Conservation (phyloP, 768 basidiomycete genomes). For the Russula lepida region DNA sequence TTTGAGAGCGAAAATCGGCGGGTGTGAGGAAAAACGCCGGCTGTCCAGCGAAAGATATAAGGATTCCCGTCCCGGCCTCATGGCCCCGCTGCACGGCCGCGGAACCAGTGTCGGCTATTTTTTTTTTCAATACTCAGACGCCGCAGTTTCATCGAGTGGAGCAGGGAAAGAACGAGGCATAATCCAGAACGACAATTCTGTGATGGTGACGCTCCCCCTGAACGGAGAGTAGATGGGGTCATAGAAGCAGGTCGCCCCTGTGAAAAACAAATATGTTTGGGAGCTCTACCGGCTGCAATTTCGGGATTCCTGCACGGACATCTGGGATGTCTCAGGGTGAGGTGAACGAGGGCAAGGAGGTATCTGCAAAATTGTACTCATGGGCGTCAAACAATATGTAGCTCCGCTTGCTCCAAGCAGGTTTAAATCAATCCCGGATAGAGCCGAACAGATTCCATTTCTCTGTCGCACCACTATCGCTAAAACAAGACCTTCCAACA, state of each 20-base stretch:
- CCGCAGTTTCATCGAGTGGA: background rate
- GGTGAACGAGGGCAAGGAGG: background rate
- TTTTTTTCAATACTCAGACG: too few species aligned
- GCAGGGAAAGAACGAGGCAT: background rate
- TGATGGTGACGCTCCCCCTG: background rate
- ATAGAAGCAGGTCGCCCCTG: background rate
- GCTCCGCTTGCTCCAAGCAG: too few species aligned
- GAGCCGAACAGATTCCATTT: background rate
- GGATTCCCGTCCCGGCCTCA: background rate
- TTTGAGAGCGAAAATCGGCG: background rate
- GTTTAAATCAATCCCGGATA: background rate
- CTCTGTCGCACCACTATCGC: background rate
- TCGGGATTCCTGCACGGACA: background rate
- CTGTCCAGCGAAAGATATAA: background rate
- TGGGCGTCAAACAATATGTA: constrained; percentile 6
- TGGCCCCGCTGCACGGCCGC: too few species aligned
- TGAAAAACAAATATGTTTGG: background rate
- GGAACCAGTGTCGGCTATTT: too few species aligned
- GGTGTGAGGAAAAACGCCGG: background rate
- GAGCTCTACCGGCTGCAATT: background rate
- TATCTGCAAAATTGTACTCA: background rate
- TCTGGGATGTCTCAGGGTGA: background rate
- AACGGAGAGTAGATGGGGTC: background rate
- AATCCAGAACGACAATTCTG: background rate
- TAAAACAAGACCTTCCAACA: background rate